Evolutionary conservation across 129 eudicot genomes (phyloP).

Genomic region (Tagetes erecta): DNA sequence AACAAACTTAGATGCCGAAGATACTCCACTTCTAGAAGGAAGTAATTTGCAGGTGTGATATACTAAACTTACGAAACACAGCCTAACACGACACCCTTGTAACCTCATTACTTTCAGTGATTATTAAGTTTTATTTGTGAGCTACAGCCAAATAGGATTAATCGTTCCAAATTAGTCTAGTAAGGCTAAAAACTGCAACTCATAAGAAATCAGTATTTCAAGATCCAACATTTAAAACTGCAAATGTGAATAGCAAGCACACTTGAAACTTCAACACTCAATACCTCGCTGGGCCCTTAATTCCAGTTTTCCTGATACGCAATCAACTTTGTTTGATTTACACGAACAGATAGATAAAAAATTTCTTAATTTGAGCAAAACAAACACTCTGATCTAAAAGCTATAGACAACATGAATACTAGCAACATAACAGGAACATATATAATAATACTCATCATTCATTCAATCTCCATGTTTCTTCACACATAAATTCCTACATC

Average conservation of each 20-base stretch:
- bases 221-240: neutral
- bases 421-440: too few relatives aligned
- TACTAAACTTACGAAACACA: neutral
- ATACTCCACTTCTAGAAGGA: neutral
- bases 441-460: too few relatives aligned
- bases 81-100: neutral
- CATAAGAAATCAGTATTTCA: neutral
- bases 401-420: too few relatives aligned
- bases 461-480: too few relatives aligned
- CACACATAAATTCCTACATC: too few relatives aligned
- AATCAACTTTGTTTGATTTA: too few relatives aligned
- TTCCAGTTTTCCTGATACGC: neutral
- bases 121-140: conserved; percentile 4
- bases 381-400: too few relatives aligned
- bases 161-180: neutral
- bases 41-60: neutral
- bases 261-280: neutral
- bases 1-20: neutral
- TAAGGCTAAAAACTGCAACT: neutral
- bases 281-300: neutral
- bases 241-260: neutral
- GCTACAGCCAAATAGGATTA: neutral
- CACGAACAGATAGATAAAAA: too few relatives aligned
- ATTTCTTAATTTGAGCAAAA: too few relatives aligned
- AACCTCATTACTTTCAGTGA: conserved; percentile 9